These are phyloP conservation scores for Exophiala aquamarina DNA, from an alignment of 2,329 filamentous ascomycete species.

Conservation along the genomic window DNA sequence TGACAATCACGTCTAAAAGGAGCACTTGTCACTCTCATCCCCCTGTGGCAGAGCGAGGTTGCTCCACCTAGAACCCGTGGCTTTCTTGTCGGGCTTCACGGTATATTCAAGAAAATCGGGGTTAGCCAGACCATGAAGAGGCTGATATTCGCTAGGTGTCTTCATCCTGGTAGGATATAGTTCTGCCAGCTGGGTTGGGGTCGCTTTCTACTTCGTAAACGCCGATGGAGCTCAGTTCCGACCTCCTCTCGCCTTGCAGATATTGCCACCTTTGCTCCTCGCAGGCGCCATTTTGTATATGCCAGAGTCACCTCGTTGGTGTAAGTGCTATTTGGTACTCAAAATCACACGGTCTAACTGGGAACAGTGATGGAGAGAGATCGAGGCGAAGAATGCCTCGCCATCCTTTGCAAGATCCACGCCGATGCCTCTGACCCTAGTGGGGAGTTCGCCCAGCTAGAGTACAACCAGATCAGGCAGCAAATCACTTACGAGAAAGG, in stretches of 20 bases:
- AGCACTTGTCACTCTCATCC: slow-evolving; percentile 32
- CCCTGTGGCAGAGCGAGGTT: slow-evolving; percentile 44
- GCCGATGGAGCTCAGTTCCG: background rate
- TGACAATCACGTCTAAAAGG: background rate
- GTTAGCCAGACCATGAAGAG: background rate
- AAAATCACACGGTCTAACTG: background rate
- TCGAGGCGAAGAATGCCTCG: slow-evolving; percentile 21
- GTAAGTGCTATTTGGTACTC: background rate
- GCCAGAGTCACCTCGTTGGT: background rate
- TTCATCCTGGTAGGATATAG: too few species aligned
- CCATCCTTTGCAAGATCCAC: slow-evolving; percentile 26
- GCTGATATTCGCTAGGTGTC: background rate
- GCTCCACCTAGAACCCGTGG: slow-evolving; percentile 43
- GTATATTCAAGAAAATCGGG: background rate
- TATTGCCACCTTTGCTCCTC: slow-evolving; percentile 24
- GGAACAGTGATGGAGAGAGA: slow-evolving; percentile 1
- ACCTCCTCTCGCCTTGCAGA: slow-evolving; percentile 40
- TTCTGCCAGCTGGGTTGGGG: too few species aligned
- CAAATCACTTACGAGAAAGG: slow-evolving; percentile 27
- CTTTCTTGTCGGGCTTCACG: slow-evolving; percentile 22
- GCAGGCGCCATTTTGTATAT: background rate
- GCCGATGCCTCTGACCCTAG: slow-evolving; percentile 24
- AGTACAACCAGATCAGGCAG: slow-evolving; percentile 30
- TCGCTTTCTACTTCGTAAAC: background rate
- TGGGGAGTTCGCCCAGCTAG: slow-evolving; percentile 27